Evolutionary conservation across 257 asterid species (phyloP).

Genomic region (Rhazya stricta): DNA sequence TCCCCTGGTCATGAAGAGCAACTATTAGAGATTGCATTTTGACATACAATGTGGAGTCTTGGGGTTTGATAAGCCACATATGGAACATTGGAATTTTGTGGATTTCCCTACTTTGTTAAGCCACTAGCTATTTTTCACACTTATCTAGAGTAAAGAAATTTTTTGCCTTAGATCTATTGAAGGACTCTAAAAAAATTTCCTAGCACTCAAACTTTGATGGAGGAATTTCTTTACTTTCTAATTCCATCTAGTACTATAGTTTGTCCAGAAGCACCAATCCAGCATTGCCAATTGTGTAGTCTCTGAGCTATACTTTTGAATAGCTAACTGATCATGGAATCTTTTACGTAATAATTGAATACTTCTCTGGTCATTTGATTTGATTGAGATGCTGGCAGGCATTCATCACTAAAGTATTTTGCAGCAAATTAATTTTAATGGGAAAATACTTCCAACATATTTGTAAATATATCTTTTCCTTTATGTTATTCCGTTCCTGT

Average conservation of each 20-base stretch:
- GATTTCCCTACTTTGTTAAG: neutral
- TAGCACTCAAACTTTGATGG: neutral
- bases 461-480: no score
- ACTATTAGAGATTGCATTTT: neutral
- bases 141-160: no score
- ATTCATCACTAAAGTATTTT: neutral
- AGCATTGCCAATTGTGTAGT: neutral
- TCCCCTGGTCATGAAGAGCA: neutral
- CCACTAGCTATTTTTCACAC: neutral
- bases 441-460: neutral
- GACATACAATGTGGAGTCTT: neutral
- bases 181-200: neutral
- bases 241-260: neutral
- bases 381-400: neutral
- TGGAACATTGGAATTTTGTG: neutral
- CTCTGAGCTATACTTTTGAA: neutral
- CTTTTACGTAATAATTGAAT: neutral
- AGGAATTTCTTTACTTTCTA: neutral
- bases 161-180: neutral
- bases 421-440: neutral
- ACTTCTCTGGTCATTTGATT: neutral
- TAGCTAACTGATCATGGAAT: neutral
- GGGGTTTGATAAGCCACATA: neutral
- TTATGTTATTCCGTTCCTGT: neutral
- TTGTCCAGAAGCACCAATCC: neutral